These are phyloP conservation scores for Rostrohypoxylon terebratum DNA, from an alignment of 495 filamentous ascomycete genomes.

Conservation along the genomic window DNA sequence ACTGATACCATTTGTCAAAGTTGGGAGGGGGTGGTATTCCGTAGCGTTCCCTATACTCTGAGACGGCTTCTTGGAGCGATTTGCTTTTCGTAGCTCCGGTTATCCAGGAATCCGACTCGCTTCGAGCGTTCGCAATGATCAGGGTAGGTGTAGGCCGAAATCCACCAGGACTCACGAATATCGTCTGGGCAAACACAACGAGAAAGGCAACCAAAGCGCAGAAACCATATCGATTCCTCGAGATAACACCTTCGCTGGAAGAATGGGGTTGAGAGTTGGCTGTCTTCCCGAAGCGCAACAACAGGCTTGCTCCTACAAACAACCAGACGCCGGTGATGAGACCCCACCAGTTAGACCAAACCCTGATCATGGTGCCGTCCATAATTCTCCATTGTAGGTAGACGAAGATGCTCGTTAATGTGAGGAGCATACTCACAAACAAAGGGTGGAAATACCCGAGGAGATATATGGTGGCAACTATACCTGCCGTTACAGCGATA, in stretches of 20 bases:
- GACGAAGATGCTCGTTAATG: slow-evolving; percentile 33
- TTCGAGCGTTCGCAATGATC: slow-evolving; percentile 62
- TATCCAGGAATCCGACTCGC: slow-evolving; percentile 58
- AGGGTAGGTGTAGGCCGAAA: slow-evolving; percentile 31
- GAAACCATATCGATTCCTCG: slow-evolving; percentile 38
- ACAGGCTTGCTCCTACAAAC: slow-evolving; percentile 38
- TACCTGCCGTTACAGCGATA: slow-evolving; percentile 24
- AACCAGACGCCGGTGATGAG: slow-evolving; percentile 31
- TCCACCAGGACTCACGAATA: slow-evolving; percentile 31
- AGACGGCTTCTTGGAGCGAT: slow-evolving; percentile 63
- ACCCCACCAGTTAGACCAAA: slow-evolving; percentile 43
- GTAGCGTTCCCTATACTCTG: slow-evolving; percentile 68
- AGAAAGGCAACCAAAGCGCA: slow-evolving; percentile 36
- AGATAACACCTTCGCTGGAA: slow-evolving; percentile 25
- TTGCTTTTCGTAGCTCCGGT: slow-evolving; percentile 58
- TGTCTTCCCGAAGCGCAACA: slow-evolving; percentile 38
- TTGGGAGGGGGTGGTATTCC: slow-evolving; percentile 68
- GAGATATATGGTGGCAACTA: slow-evolving; percentile 38
- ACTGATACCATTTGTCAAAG: slow-evolving; percentile 81
- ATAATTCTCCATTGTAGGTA: slow-evolving; percentile 43
- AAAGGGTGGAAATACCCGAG: slow-evolving; percentile 39
- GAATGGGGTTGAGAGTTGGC: slow-evolving; percentile 15
- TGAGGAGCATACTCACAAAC: slow-evolving; percentile 36
- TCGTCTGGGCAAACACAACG: slow-evolving; percentile 31
- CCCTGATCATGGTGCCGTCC: slow-evolving; percentile 40